Percentiles rank a stretch among this genome's conserved stretches.
Conservation (phyloP, 495 filamentous ascomycete genomes). For the Talaromyces adpressus region DNA sequence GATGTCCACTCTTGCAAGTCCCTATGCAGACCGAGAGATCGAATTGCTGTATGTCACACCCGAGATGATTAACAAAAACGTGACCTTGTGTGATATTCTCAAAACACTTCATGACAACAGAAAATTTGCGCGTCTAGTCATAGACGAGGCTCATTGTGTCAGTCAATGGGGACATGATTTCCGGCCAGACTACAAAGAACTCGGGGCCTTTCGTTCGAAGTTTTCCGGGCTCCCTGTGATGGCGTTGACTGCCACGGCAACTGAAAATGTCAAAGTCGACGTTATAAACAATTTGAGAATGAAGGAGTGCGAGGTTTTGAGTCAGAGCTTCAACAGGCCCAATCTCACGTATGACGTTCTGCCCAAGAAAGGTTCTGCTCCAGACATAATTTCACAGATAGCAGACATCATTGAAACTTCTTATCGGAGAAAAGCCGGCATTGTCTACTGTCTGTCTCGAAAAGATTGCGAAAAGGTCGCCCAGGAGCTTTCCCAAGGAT, state of each 20-base stretch:
- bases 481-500: constrained; percentile 47
- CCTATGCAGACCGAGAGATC: constrained; percentile 57
- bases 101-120: constrained; percentile 52
- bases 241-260: constrained; percentile 92
- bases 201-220: constrained; percentile 61
- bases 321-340: constrained; percentile 89
- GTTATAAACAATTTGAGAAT: constrained; percentile 85
- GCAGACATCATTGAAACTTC: constrained; percentile 58
- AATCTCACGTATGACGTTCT: constrained; percentile 85
- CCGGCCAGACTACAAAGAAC: constrained; percentile 86
- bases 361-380: constrained; percentile 48
- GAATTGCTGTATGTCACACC: constrained; percentile 92
- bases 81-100: constrained; percentile 52
- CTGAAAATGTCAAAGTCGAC: constrained; percentile 83
- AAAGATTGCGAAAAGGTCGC: constrained; percentile 77
- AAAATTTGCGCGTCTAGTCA: constrained; percentile 82
- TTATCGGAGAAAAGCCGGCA: constrained; percentile 71
- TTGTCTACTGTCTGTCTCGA: constrained; percentile 89
- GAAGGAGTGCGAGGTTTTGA: constrained; percentile 63
- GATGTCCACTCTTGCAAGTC: constrained; percentile 49
- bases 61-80: constrained; percentile 86
- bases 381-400: constrained; percentile 57
- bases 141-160: constrained; percentile 97
- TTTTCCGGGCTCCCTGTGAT: constrained; percentile 81
- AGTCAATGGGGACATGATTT: constrained; percentile 99